A percentile compares a stretch with the other conserved stretches of the same genome.
Conservation (phyloP, 495 filamentous ascomycete genomes). For the Tuber brumale region DNA sequence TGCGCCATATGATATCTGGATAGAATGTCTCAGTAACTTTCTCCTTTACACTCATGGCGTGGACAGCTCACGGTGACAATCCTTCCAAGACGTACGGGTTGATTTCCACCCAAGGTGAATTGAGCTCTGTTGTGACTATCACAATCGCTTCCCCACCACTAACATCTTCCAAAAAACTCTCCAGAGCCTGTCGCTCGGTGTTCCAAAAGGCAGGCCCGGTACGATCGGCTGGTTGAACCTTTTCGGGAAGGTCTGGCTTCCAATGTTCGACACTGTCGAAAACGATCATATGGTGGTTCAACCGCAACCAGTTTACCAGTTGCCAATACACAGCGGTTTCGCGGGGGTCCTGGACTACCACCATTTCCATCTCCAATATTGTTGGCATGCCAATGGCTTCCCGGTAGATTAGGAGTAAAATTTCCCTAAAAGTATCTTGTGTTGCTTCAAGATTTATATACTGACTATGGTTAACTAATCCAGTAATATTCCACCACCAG, state of each 20-base stretch:
- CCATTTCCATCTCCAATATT: not conserved
- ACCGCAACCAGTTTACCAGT: not conserved
- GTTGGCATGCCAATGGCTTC: not conserved
- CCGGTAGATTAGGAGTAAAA: not conserved
- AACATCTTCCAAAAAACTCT: not conserved
- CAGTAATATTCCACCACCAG: not conserved
- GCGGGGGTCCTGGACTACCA: not conserved
- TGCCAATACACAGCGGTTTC: not conserved
- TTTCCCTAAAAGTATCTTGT: not conserved
- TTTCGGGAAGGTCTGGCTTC: not conserved
- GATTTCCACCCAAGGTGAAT: not conserved
- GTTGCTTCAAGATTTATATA: not conserved
- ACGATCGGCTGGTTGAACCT: not conserved
- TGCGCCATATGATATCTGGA: not conserved
- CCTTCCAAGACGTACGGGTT: not conserved
- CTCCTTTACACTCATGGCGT: not conserved
- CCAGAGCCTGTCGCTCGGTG: not conserved
- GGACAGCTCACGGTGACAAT: conserved; percentile 4
- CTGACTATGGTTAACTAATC: not conserved
- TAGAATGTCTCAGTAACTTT: not conserved
- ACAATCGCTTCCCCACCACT: not conserved
- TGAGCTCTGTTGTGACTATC: not conserved
- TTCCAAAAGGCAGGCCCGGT: not conserved
- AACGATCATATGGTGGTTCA: conserved; percentile 6
- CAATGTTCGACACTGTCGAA: conserved; percentile 12